Evolutionary conservation across 306 rosid genomes (phyloP), one percentile per base, ranked within the genome.

Genomic region (Lupinus albus): DNA sequence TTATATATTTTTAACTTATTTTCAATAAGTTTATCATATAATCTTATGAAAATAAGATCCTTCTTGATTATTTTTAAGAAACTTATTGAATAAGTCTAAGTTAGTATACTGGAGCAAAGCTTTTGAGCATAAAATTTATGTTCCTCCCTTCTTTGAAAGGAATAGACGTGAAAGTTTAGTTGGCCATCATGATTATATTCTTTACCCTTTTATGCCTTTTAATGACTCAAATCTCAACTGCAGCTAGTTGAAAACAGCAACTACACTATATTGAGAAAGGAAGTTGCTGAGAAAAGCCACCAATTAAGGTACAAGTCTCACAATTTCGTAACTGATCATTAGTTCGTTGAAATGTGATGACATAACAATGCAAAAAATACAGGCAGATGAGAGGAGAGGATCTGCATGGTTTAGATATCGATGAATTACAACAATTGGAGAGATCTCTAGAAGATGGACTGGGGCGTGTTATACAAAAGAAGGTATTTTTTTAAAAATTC

Each of bases 301-400:
- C 87, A 63, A 68, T 78, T 93, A 14, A 88, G 97, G 97, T 90
- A 45, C 35, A n/a, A 52, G 4, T 54, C 30, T 25, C 52, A 11
- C n/a, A 42, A 11, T 30, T 62, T 60, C 3, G 2, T 13, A 7
- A 38, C 11, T 5, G 11, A 17, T 7, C 2, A 7, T 39, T 41
- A 36, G 8, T 18, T 45, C 50, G 5, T 20, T 66, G 75, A 39
- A 42, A 53, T 59, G 4, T 47, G 8, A 68, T 10, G 11, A 1
- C 20, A 6, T 44, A 20, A 25, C 17, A 56, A 16, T 21, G 9
- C 8, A 47, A 50, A 25, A 11, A 46, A 12, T 32, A 17, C 55
- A 92, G 99, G 90, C 97, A 86, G 79, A 77, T 93, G 84, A 93
- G 96, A 75, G 99, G 99, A 61, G 99, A 93, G 68, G 99, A 90